These are phyloP conservation scores for Myriosclerotinia curreyana DNA, from an alignment of 2,329 filamentous ascomycete genomes.

Conservation along the genomic window DNA sequence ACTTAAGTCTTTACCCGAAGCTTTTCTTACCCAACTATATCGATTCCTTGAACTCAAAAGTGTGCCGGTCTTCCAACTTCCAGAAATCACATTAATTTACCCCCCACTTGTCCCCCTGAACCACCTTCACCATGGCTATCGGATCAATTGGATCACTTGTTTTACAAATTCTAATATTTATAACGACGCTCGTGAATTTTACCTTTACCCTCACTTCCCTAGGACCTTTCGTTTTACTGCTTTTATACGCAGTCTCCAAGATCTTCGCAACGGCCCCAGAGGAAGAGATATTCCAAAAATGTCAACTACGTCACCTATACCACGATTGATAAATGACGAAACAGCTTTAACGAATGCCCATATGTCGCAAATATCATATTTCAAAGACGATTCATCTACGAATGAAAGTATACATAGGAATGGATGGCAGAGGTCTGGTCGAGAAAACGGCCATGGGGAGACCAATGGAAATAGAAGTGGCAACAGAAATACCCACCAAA, in stretches of 20 bases:
- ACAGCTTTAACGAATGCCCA: slow-evolving; percentile 42
- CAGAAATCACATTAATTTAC: not conserved
- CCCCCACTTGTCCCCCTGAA: not conserved
- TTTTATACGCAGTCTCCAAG: slow-evolving; percentile 50
- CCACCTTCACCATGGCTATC: slow-evolving; percentile 46
- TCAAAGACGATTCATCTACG: not conserved
- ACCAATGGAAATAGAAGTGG: slow-evolving; percentile 21
- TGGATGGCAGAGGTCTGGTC: not conserved
- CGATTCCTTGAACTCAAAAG: not conserved
- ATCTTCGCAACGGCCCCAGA: slow-evolving; percentile 49
- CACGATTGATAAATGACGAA: slow-evolving; percentile 30
- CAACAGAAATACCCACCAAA: slow-evolving; percentile 21
- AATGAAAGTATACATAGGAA: slow-evolving; percentile 5
- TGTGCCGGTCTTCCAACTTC: slow-evolving; percentile 10
- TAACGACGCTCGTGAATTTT: slow-evolving; percentile 53
- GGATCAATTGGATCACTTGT: slow-evolving; percentile 50
- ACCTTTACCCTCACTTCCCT: slow-evolving; percentile 50
- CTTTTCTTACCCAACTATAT: not conserved
- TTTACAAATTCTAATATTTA: slow-evolving; percentile 52
- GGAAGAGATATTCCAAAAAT: slow-evolving; percentile 43
- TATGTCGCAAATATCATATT: slow-evolving; percentile 19
- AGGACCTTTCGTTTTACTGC: slow-evolving; percentile 47
- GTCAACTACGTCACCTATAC: slow-evolving; percentile 36
- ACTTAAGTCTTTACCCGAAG: not conserved
- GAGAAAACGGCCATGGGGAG: slow-evolving; percentile 19